Base-by-base conservation (phyloP, 305 asterid species). In the Andrographis paniculata region DNA sequence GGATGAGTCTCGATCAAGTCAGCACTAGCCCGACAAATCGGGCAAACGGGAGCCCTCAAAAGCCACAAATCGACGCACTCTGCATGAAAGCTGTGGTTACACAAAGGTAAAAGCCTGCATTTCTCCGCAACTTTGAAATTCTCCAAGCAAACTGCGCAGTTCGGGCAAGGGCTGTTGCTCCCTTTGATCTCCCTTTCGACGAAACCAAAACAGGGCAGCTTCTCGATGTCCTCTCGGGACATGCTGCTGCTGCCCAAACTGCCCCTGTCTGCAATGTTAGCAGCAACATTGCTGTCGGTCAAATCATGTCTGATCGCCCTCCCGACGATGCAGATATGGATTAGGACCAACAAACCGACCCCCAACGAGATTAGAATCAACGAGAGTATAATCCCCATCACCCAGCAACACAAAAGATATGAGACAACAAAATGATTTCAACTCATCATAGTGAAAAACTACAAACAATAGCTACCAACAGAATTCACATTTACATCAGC, bases 1-100 rank as follows among this genome's bases (percentile, higher is more conserved):
- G 10, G 17, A 4, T 10, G 9, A 33, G 14, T 5, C 4, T 3
- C 14, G 17, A 2, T n/a, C 17, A 22, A 20, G 37, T 62, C 69
- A 39, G 68, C 71, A 12, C 43, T 37, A 38, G 75, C 65, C 52
- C 93, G 70, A 14, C 93, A 81, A 20, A 81, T 63, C 1, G 93
- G 93, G 56, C 87, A 78, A 41, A 55, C 13, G 38, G 84, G 47
- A 7, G 65, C 52, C 47, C 64, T 72, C 65, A 70, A 18, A 40
- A 81, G 87, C 87, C 93, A 81, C 28, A 60, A 35, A 53, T 78
- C 93, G 42, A 78, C 75, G 47, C 93, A 81, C 17, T 73, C 73
- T 0, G 73, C 80, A 16, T 81, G 93, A 41, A 78, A 81, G 49
- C 72, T 63, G 53, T 82, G 93, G 11, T 67, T 55, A 47, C 93